These are phyloP conservation scores for Penicillium manginii DNA, from an alignment of 495 filamentous ascomycete genomes.

Conservation along the genomic window DNA sequence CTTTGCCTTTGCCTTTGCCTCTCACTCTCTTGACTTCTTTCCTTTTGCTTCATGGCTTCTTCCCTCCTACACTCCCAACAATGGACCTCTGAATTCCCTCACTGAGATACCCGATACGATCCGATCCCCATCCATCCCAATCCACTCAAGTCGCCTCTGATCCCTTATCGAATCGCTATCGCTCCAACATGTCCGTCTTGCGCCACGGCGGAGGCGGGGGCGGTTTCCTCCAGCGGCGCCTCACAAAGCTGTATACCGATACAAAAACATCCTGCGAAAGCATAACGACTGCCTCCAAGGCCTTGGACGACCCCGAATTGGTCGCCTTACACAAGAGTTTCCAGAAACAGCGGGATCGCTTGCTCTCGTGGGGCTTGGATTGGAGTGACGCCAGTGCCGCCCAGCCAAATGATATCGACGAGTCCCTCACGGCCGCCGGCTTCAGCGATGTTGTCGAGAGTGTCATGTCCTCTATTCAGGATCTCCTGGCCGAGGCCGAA, in stretches of 20 bases:
- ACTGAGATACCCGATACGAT: not conserved
- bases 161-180: conserved; percentile 30
- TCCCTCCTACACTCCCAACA: not conserved
- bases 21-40: too few relatives aligned
- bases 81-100: not conserved
- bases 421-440: conserved; percentile 79
- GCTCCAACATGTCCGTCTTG: conserved; percentile 53
- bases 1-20: conserved; percentile 4
- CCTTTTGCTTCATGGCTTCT: conserved; percentile 16
- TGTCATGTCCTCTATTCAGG: conserved; percentile 88
- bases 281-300: conserved; percentile 70
- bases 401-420: conserved; percentile 80
- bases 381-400: conserved; percentile 76
- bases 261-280: conserved; percentile 88
- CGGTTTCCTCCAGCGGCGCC: conserved; percentile 62
- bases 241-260: conserved; percentile 90
- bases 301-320: conserved; percentile 57
- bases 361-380: conserved; percentile 87
- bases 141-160: not conserved
- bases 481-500: conserved; percentile 84
- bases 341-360: conserved; percentile 60
- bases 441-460: conserved; percentile 85
- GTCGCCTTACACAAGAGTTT: conserved; percentile 59
- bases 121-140: not conserved
- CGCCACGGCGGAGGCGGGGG: conserved; percentile 49